Conservation (phyloP, 106 monocot species). For the Dendrobium catenatum region DNA sequence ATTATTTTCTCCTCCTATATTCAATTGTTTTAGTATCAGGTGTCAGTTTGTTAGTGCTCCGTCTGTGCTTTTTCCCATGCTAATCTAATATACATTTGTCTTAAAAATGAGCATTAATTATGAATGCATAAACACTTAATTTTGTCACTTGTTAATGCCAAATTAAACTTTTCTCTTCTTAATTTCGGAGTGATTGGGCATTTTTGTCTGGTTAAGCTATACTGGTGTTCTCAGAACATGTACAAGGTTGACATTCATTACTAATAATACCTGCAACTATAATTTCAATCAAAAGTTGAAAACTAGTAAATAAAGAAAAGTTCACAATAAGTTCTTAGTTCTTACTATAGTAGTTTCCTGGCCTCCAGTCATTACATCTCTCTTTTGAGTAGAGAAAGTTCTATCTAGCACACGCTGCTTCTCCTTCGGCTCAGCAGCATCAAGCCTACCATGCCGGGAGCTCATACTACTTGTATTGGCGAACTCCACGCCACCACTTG, state of each 20-base stretch:
- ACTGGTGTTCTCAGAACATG: too few species aligned
- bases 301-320: not conserved
- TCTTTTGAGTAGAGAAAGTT: slow-evolving; percentile 32
- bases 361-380: slow-evolving; percentile 20
- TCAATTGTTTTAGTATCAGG: too few species aligned
- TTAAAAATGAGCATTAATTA: not conserved
- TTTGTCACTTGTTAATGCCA: not conserved
- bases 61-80: too few species aligned
- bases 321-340: not conserved
- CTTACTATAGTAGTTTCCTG: slow-evolving; percentile 44
- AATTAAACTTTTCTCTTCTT: not conserved
- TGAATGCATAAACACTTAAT: not conserved
- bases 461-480: slow-evolving; percentile 18
- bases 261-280: not conserved
- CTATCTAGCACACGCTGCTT: slow-evolving; percentile 22
- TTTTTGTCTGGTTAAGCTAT: not conserved
- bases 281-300: not conserved
- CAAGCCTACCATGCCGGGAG: slow-evolving; percentile 26
- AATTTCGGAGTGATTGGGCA: not conserved
- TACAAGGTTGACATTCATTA: too few species aligned
- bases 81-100: too few species aligned
- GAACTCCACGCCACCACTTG: slow-evolving; percentile 14
- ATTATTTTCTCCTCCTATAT: too few species aligned
- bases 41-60: too few species aligned
- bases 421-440: slow-evolving; percentile 23